Conservation (phyloP, 1,139 yeast genomes). For the Meyerozyma guilliermondii region DNA sequence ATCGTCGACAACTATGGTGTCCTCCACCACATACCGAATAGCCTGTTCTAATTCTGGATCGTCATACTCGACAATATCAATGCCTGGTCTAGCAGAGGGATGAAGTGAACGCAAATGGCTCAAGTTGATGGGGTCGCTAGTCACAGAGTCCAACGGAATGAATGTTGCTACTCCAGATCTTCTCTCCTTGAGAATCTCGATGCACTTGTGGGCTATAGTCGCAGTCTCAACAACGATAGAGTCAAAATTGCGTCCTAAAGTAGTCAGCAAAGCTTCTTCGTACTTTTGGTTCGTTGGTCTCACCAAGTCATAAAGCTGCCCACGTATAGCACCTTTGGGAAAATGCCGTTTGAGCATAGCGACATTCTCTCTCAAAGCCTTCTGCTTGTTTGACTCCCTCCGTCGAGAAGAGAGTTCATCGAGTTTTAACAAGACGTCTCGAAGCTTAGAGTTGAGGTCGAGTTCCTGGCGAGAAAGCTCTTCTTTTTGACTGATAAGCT, state of each 20-base stretch:
- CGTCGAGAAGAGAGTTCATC: constrained; percentile 73
- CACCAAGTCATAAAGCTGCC: constrained; percentile 74
- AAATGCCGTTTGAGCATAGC: constrained; percentile 61
- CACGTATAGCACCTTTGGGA: constrained; percentile 69
- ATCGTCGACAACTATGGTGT: constrained; percentile 73
- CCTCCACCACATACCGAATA: constrained; percentile 74
- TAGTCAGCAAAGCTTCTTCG: constrained; percentile 72
- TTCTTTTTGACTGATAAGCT: constrained; percentile 42
- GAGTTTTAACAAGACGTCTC: constrained; percentile 55
- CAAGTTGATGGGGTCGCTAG: constrained; percentile 48
- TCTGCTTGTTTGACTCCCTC: constrained; percentile 70
- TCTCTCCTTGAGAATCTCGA: constrained; percentile 78
- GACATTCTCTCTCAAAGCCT: constrained; percentile 66
- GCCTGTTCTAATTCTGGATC: constrained; percentile 66
- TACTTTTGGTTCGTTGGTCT: constrained; percentile 74
- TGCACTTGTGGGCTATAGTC: constrained; percentile 75
- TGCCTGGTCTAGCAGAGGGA: constrained; percentile 53
- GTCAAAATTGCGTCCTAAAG: constrained; percentile 76
- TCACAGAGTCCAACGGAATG: constrained; percentile 78
- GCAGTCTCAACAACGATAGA: constrained; percentile 78
- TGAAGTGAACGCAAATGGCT: constrained; percentile 56
- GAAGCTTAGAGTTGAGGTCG: constrained; percentile 57
- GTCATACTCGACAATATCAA: constrained; percentile 72
- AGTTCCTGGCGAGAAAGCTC: constrained; percentile 44
- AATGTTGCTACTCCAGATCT: constrained; percentile 82